Percentiles rank a stretch among this genome's conserved stretches.
These are phyloP conservation scores for Xanthoceras sorbifolium DNA, from an alignment of 345 rosid species.

Conservation along the genomic window DNA sequence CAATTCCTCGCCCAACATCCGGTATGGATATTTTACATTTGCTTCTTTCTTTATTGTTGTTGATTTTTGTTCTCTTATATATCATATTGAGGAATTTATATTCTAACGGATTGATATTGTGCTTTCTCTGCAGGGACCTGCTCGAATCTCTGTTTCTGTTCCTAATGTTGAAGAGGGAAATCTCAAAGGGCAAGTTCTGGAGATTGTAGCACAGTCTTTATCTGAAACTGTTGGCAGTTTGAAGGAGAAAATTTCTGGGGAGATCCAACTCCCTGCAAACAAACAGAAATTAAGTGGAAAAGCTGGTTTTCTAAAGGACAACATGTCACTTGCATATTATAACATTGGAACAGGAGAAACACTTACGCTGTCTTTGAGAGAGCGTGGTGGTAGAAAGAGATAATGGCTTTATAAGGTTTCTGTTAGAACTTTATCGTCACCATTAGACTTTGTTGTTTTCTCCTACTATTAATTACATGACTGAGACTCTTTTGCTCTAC, in stretches of 20 bases:
- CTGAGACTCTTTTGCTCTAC: not conserved
- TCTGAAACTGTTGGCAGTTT: slow-evolving; percentile 61
- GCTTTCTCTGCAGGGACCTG: slow-evolving; percentile 49
- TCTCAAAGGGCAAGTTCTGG: slow-evolving; percentile 61
- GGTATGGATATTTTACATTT: slow-evolving; percentile 26
- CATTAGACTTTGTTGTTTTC: not conserved
- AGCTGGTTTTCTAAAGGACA: slow-evolving; percentile 67
- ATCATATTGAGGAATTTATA: not conserved
- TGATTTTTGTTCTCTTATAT: not conserved
- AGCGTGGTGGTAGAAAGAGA: slow-evolving; percentile 72
- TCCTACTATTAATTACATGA: not conserved
- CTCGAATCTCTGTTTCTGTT: slow-evolving; percentile 44
- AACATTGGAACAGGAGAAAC: slow-evolving; percentile 49
- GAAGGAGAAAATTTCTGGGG: slow-evolving; percentile 69
- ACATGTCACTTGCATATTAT: slow-evolving; percentile 55
- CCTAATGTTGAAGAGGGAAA: slow-evolving; percentile 66
- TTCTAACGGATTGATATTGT: not conserved
- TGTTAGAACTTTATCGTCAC: slow-evolving; percentile 11
- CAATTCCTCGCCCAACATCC: slow-evolving; percentile 59
- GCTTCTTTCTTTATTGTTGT: not conserved
- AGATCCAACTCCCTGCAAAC: slow-evolving; percentile 62
- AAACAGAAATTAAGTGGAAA: slow-evolving; percentile 69
- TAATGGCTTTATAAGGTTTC: slow-evolving; percentile 31
- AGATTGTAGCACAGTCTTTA: slow-evolving; percentile 51
- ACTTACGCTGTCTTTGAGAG: slow-evolving; percentile 52